These are phyloP conservation scores for Hypericum perforatum DNA, from an alignment of 345 rosid genomes.

Conservation along the genomic window DNA sequence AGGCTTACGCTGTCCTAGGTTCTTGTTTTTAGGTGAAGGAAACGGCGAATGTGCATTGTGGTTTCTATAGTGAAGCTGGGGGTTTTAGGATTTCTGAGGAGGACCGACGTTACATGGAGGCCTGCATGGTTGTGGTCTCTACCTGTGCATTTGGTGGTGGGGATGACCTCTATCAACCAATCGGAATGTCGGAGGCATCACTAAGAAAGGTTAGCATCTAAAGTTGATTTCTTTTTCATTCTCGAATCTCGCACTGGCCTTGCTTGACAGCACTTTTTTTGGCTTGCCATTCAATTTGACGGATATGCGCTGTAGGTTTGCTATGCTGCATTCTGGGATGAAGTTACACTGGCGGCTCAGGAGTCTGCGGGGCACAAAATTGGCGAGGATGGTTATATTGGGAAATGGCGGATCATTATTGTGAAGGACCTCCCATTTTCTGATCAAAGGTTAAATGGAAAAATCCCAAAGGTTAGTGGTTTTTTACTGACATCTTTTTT, in stretches of 20 bases:
- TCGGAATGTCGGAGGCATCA: conserved; percentile 68
- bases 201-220: conserved; percentile 47
- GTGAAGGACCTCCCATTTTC: conserved; percentile 73
- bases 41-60: conserved; percentile 61
- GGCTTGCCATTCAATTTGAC: neutral
- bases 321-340: conserved; percentile 96
- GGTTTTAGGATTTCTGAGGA: conserved; percentile 59
- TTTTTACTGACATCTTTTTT: no score
- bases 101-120: conserved; percentile 58
- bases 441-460: conserved; percentile 92
- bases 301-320: conserved; percentile 53
- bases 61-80: conserved; percentile 69
- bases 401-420: conserved; percentile 73
- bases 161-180: conserved; percentile 89
- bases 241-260: conserved; percentile 1
- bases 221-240: conserved; percentile 1
- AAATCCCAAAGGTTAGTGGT: conserved; percentile 73
- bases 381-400: no score
- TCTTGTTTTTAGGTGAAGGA: conserved; percentile 45
- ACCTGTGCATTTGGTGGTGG: conserved; percentile 99
- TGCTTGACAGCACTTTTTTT: conserved; percentile 7
- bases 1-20: neutral
- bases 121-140: conserved; percentile 59
- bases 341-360: conserved; percentile 64
- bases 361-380: conserved; percentile 13